Percentiles rank a stretch among this genome's conserved stretches.
Conservation (phyloP, 306 rosid species). For the Gillenia trifoliata region DNA sequence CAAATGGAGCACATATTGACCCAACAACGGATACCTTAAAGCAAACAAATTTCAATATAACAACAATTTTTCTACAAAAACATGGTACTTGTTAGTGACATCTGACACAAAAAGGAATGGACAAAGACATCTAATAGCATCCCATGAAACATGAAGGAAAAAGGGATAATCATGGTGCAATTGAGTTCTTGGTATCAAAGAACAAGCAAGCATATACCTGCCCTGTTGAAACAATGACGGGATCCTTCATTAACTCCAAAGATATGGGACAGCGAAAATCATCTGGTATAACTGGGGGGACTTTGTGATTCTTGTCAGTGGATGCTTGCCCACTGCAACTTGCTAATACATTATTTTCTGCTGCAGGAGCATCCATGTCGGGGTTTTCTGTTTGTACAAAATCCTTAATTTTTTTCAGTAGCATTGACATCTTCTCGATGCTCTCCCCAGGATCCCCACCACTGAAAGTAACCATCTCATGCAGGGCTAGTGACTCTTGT, state of each 20-base stretch:
- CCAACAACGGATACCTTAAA: conserved; percentile 6
- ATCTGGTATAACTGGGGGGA: conserved; percentile 59
- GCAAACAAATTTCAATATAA: conserved; percentile 24
- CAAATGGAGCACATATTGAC: background rate
- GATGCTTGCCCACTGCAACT: conserved; percentile 43
- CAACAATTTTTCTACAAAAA: background rate
- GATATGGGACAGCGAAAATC: conserved; percentile 98
- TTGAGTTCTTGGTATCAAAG: conserved; percentile 11
- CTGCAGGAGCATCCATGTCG: conserved; percentile 35
- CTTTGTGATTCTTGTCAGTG: conserved; percentile 47
- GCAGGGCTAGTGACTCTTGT: conserved; percentile 85
- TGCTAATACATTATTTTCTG: conserved; percentile 39
- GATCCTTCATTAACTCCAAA: conserved; percentile 92
- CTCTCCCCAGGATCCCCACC: conserved; percentile 85
- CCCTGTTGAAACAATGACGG: conserved; percentile 97
- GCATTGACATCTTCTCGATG: conserved; percentile 80
- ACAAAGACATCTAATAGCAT: conserved; percentile 2
- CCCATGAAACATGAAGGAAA: background rate
- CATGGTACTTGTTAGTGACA: background rate
- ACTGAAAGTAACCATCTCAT: conserved; percentile 77
- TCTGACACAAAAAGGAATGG: background rate
- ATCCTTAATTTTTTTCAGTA: conserved; percentile 78
- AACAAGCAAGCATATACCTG: conserved; percentile 55
- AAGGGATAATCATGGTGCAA: background rate
- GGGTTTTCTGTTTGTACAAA: conserved; percentile 79